phyloP scores from a whole-genome alignment of 805 yeast genomes.

The Ogataea henricii region DNA sequence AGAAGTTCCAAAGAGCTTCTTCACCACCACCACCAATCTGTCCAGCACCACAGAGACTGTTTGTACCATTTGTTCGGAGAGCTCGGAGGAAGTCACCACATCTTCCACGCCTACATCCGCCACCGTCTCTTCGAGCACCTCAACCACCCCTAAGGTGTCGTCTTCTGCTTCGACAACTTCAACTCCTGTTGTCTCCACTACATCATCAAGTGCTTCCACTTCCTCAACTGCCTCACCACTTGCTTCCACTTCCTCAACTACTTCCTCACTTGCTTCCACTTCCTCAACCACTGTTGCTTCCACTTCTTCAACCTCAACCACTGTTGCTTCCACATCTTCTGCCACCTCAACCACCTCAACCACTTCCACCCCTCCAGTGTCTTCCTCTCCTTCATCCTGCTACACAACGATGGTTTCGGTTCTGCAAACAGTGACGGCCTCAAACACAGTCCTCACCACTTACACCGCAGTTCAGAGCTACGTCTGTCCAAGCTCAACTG shows the following conservation, averaged over 20 bases:
- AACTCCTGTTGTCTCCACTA: not conserved
- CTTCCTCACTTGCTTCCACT: too few species aligned
- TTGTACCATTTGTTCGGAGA: constrained; percentile 10
- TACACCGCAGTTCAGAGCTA: not conserved
- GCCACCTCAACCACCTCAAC: not conserved
- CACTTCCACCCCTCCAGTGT: not conserved
- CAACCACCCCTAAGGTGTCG: not conserved
- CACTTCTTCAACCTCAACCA: too few species aligned
- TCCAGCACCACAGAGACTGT: constrained; percentile 11
- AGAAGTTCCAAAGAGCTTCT: not conserved
- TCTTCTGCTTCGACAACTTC: not conserved
- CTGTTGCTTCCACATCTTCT: too few species aligned
- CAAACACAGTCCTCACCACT: not conserved
- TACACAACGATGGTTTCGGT: not conserved
- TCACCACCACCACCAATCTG: constrained; percentile 6
- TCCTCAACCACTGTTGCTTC: too few species aligned
- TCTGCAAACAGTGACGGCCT: not conserved
- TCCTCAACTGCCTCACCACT: not conserved
- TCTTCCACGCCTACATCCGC: constrained; percentile 2
- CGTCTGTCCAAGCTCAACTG: constrained; percentile 6
- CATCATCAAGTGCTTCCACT: not conserved
- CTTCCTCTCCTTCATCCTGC: not conserved
- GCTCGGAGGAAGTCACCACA: not conserved
- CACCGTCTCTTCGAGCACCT: not conserved
- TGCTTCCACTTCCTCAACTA: not conserved